Conservation (phyloP, 1,284 basidiomycete species). For the Tilletia setariae region DNA sequence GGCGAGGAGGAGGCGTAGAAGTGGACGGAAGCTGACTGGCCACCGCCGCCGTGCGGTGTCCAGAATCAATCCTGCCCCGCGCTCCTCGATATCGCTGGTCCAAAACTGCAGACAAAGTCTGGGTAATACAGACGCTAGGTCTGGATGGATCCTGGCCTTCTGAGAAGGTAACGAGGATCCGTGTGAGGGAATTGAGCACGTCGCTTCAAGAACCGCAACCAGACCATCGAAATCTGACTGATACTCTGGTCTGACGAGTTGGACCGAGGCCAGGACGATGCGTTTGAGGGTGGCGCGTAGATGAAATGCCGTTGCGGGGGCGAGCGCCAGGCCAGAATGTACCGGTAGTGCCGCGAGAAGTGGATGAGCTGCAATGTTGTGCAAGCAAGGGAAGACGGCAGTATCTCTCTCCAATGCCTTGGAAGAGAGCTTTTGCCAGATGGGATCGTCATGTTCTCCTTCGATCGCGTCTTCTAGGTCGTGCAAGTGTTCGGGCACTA, state of each 20-base stretch:
- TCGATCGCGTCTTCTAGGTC: constrained; percentile 12
- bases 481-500: constrained; percentile 11
- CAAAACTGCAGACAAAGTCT: constrained; percentile 74
- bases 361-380: constrained; percentile 45
- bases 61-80: constrained; percentile 64
- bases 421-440: constrained; percentile 53
- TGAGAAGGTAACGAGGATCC: constrained; percentile 48
- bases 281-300: constrained; percentile 81
- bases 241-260: constrained; percentile 68
- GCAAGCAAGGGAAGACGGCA: constrained; percentile 45
- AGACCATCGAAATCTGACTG: constrained; percentile 63
- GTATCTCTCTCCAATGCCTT: constrained; percentile 52
- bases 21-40: constrained; percentile 70
- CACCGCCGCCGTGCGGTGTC: constrained; percentile 75
- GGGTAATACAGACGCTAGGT: constrained; percentile 62
- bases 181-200: constrained; percentile 60
- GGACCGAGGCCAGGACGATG: constrained; percentile 63
- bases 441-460: constrained; percentile 27
- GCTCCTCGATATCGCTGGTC: constrained; percentile 66
- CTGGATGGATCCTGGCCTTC: neutral
- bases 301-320: constrained; percentile 66
- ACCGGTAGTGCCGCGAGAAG: constrained; percentile 41
- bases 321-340: constrained; percentile 57
- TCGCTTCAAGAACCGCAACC: constrained; percentile 71
- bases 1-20: constrained; percentile 70